A percentile compares a stretch with the other conserved stretches of the same genome.
Conservation (phyloP, 1,284 basidiomycete genomes). For the Porodaedalea pini region DNA sequence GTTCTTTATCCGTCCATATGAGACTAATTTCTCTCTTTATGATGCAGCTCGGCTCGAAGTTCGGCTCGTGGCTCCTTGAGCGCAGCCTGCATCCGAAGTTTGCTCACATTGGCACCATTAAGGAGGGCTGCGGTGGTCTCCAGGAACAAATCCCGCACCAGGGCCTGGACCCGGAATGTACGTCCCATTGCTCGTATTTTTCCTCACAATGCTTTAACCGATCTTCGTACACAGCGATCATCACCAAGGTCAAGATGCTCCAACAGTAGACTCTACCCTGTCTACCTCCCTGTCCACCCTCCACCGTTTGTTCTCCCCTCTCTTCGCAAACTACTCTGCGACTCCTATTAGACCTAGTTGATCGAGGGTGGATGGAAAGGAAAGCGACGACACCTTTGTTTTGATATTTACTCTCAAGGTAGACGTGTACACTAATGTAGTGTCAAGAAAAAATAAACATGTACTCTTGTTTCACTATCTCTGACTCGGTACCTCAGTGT, state of each 20-base stretch:
- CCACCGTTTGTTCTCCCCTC: background rate
- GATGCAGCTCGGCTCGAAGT: constrained; percentile 68
- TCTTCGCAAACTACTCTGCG: no score
- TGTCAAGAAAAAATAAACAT: background rate
- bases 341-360: background rate
- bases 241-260: constrained; percentile 57
- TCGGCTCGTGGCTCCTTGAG: constrained; percentile 81
- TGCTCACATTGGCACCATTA: constrained; percentile 74
- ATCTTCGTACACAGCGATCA: constrained; percentile 53
- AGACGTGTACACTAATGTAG: background rate
- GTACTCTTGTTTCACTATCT: background rate
- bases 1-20: constrained; percentile 1
- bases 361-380: background rate
- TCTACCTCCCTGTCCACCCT: background rate
- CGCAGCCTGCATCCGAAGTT: constrained; percentile 76
- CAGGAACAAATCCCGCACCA: constrained; percentile 79
- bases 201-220: constrained; percentile 1
- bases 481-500: background rate
- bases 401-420: background rate
- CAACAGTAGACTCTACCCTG: constrained; percentile 29
- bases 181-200: constrained; percentile 28
- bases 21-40: constrained; percentile 6
- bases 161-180: constrained; percentile 69
- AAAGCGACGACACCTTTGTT: background rate
- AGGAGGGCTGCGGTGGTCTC: constrained; percentile 81